A percentile compares a stretch with the other conserved stretches of the same genome.
phyloP scores from a whole-genome alignment of 225 moss, liverwort and hornwort genomes.

The Lunularia cruciata region DNA sequence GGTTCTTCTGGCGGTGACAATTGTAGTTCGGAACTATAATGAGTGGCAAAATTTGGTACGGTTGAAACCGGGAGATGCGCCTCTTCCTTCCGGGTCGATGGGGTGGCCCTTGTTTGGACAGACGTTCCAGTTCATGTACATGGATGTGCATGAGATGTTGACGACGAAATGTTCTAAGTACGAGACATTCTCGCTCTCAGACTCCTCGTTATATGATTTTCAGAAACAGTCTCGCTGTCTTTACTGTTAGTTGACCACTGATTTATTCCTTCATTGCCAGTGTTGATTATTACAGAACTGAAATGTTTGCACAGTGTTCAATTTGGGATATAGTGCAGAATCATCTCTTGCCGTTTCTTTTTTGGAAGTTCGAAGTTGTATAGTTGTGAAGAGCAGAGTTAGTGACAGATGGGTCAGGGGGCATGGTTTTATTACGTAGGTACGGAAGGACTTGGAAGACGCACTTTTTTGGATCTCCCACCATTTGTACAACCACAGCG shows the following conservation, averaged over 20 bases:
- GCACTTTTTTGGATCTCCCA: conserved; percentile 14
- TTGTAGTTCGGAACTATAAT: conserved; percentile 14
- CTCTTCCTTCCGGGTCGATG: conserved; percentile 20
- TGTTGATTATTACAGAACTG: too few species aligned
- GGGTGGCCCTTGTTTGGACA: conserved; percentile 25
- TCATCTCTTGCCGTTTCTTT: too few species aligned
- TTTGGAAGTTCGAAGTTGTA: too few species aligned
- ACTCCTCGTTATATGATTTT: too few species aligned
- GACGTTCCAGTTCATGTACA: conserved; percentile 18
- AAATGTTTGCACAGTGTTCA: too few species aligned
- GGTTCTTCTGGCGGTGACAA: background rate
- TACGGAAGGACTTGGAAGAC: conserved; percentile 25
- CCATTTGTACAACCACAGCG: conserved; percentile 15
- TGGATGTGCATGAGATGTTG: background rate
- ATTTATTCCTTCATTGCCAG: too few species aligned
- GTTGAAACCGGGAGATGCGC: conserved; percentile 14
- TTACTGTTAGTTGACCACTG: too few species aligned
- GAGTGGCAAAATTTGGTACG: conserved; percentile 18
- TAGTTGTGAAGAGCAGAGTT: too few species aligned
- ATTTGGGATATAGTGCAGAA: too few species aligned
- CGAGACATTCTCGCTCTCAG: background rate
- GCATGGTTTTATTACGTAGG: too few species aligned
- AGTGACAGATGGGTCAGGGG: too few species aligned
- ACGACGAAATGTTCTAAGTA: conserved; percentile 4
- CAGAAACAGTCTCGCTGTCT: too few species aligned